Percentiles rank a stretch among this genome's conserved stretches.
Evolutionary conservation across 2,329 filamentous ascomycete species (phyloP).

Genomic region (Penicillium sp.): DNA sequence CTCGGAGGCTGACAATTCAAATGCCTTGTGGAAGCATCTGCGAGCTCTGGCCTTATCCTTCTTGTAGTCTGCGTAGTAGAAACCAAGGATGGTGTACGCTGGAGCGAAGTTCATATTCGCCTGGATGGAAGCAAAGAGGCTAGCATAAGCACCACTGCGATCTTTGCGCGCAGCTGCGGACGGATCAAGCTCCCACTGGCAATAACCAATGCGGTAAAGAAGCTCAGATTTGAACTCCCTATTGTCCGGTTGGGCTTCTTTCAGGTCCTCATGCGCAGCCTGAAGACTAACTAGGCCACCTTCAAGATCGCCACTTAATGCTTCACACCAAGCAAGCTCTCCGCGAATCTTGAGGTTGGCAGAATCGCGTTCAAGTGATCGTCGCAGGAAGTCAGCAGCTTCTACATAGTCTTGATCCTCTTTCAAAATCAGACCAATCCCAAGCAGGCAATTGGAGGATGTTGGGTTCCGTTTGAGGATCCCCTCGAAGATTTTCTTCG

Average conservation of each 20-base stretch:
- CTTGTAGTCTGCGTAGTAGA: slow-evolving; percentile 88
- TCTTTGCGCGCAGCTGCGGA: slow-evolving; percentile 73
- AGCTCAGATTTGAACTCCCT: slow-evolving; percentile 78
- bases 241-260: slow-evolving; percentile 58
- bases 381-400: slow-evolving; percentile 75
- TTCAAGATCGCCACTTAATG: slow-evolving; percentile 72
- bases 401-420: slow-evolving; percentile 85
- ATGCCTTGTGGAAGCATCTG: slow-evolving; percentile 94
- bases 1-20: slow-evolving; percentile 86
- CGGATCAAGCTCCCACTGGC: slow-evolving; percentile 78
- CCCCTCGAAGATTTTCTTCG: slow-evolving; percentile 77
- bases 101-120: slow-evolving; percentile 85
- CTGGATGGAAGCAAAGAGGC: slow-evolving; percentile 79
- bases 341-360: slow-evolving; percentile 75
- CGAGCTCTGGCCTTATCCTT: slow-evolving; percentile 81
- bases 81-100: slow-evolving; percentile 83
- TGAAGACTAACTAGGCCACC: slow-evolving; percentile 68
- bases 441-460: slow-evolving; percentile 79
- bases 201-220: slow-evolving; percentile 81
- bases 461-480: slow-evolving; percentile 73
- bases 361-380: slow-evolving; percentile 70
- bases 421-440: slow-evolving; percentile 85
- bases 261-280: slow-evolving; percentile 64
- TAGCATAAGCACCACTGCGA: slow-evolving; percentile 76
- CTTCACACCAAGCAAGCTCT: slow-evolving; percentile 90